Conservation (phyloP, 805 yeast genomes). For the Wickerhamiella qilinensis region DNA sequence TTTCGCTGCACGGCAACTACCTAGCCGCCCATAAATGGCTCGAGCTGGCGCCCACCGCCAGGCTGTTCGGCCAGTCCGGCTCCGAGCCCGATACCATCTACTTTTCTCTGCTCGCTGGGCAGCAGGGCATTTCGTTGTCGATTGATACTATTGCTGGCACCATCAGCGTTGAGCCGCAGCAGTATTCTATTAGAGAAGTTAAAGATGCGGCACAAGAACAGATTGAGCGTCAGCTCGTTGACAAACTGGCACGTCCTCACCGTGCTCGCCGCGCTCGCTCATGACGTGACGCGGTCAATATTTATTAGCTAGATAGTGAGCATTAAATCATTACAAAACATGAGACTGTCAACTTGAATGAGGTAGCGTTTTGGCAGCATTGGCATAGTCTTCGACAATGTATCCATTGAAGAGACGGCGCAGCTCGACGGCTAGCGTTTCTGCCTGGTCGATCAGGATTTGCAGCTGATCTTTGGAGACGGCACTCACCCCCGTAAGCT, state of each 20-base stretch:
- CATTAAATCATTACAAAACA: too few relatives aligned
- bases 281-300: too few relatives aligned
- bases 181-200: background rate
- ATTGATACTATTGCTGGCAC: slow-evolving; percentile 1
- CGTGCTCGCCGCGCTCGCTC: too few relatives aligned
- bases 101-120: slow-evolving; percentile 1
- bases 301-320: too few relatives aligned
- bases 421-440: slow-evolving; percentile 9
- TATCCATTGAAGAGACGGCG: slow-evolving; percentile 13
- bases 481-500: slow-evolving; percentile 8
- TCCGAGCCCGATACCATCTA: background rate
- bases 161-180: background rate
- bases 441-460: slow-evolving; percentile 10
- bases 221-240: too few relatives aligned
- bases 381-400: slow-evolving; percentile 14
- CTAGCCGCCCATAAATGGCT: background rate
- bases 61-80: background rate
- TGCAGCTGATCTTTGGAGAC: slow-evolving; percentile 8
- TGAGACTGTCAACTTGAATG: too few relatives aligned
- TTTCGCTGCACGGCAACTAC: background rate
- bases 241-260: too few relatives aligned
- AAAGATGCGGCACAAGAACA: too few relatives aligned
- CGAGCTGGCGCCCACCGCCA: background rate
- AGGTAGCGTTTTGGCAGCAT: too few relatives aligned
- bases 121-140: background rate